Evolutionary conservation across 1,139 yeast species (phyloP).

Genomic region (Candida frijolesensis): DNA sequence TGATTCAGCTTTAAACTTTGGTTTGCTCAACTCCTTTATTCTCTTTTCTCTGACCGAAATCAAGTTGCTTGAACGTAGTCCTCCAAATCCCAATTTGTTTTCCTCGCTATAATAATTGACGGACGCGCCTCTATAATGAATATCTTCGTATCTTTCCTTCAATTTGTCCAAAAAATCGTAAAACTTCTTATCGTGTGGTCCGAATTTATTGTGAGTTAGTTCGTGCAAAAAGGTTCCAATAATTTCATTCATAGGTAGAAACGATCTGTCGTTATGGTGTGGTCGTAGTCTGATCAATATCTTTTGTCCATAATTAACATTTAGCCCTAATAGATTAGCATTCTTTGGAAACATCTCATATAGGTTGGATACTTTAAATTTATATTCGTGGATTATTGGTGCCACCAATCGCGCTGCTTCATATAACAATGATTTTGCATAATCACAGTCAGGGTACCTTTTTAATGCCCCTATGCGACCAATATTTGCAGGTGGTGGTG

Average conservation of each 20-base stretch:
- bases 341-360: slow-evolving; percentile 87
- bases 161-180: slow-evolving; percentile 66
- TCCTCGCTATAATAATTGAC: slow-evolving; percentile 51
- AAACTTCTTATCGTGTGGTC: slow-evolving; percentile 79
- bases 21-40: slow-evolving; percentile 37
- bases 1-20: slow-evolving; percentile 42
- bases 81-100: slow-evolving; percentile 47
- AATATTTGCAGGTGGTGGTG: slow-evolving; percentile 53
- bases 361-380: slow-evolving; percentile 65
- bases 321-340: slow-evolving; percentile 69
- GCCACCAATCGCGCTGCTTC: slow-evolving; percentile 64
- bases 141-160: slow-evolving; percentile 56
- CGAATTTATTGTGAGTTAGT: slow-evolving; percentile 74
- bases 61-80: slow-evolving; percentile 19
- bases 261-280: slow-evolving; percentile 54
- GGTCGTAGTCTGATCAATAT: slow-evolving; percentile 72
- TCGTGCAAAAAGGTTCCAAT: slow-evolving; percentile 90
- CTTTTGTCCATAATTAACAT: slow-evolving; percentile 82
- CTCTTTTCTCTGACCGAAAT: slow-evolving; percentile 40
- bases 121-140: slow-evolving; percentile 36
- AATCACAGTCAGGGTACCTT: slow-evolving; percentile 53
- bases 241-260: slow-evolving; percentile 67
- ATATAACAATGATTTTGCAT: slow-evolving; percentile 60
- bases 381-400: slow-evolving; percentile 72
- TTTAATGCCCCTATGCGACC: slow-evolving; percentile 58